Conservation (phyloP, 2,329 filamentous ascomycete genomes). For the Xylariaceae sp. region DNA sequence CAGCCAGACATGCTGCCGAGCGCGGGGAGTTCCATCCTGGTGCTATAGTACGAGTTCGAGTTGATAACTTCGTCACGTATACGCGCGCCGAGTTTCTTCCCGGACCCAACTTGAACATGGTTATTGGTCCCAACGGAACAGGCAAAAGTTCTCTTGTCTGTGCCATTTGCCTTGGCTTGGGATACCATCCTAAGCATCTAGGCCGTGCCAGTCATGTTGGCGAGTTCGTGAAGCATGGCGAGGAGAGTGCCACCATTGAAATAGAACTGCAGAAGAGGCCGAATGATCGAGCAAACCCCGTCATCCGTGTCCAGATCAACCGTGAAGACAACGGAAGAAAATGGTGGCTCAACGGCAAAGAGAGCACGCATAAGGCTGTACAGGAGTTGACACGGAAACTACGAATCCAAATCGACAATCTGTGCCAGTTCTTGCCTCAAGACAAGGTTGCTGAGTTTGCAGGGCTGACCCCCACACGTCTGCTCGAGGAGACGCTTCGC, state of each 20-base stretch:
- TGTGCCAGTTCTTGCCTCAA: constrained; percentile 95
- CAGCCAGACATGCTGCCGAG: constrained; percentile 2
- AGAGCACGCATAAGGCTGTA: constrained; percentile 58
- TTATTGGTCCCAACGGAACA: constrained; percentile 97
- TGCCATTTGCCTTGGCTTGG: constrained; percentile 88
- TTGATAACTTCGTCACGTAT: constrained; percentile 93
- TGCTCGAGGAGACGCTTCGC: constrained; percentile 79
- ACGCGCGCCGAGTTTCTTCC: constrained; percentile 85
- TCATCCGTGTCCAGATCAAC: constrained; percentile 71
- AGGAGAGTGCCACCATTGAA: constrained; percentile 72
- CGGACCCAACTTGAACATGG: constrained; percentile 93
- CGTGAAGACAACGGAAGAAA: constrained; percentile 74
- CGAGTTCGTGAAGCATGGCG: constrained; percentile 91
- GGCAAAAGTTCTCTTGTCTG: constrained; percentile 97
- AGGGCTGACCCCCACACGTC: constrained; percentile 70
- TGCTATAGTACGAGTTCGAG: constrained; percentile 79
- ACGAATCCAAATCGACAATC: constrained; percentile 92
- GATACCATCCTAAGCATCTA: constrained; percentile 74
- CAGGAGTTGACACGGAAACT: constrained; percentile 63
- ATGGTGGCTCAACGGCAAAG: constrained; percentile 71
- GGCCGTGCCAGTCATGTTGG: constrained; percentile 79
- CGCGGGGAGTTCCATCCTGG: constrained; percentile 58
- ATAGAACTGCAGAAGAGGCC: constrained; percentile 74
- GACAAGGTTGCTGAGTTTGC: constrained; percentile 95
- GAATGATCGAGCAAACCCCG: constrained; percentile 57